These are phyloP conservation scores for Helicostylum pulchrum DNA, from an alignment of 192 early-diverging fungal genomes.

Conservation along the genomic window DNA sequence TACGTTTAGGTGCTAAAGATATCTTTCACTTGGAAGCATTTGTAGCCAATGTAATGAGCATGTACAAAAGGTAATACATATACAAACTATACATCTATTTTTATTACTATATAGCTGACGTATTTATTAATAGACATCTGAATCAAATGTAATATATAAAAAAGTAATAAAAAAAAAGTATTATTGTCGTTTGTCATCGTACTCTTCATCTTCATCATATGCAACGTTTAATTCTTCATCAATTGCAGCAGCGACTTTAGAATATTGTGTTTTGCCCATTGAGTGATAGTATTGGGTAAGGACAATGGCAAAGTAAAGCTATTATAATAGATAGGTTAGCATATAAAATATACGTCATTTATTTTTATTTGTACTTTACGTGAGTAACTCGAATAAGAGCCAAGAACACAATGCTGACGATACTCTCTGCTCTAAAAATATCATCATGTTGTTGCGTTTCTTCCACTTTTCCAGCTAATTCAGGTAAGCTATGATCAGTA, in stretches of 20 bases:
- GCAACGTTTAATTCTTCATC: slow-evolving; percentile 13
- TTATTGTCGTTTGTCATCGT: neutral
- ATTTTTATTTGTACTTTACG: slow-evolving; percentile 7
- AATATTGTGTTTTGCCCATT: slow-evolving; percentile 9
- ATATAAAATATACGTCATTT: neutral
- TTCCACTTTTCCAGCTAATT: slow-evolving; percentile 13
- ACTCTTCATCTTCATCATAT: slow-evolving; percentile 4
- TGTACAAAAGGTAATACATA: slow-evolving; percentile 72
- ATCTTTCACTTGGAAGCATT: slow-evolving; percentile 97
- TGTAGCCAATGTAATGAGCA: slow-evolving; percentile 85
- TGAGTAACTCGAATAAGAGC: slow-evolving; percentile 25
- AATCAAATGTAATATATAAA: too few relatives aligned
- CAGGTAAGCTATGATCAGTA: slow-evolving; percentile 34
- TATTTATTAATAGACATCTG: neutral
- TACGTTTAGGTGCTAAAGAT: slow-evolving; percentile 82
- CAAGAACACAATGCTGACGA: slow-evolving; percentile 30
- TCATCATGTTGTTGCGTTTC: slow-evolving; percentile 24
- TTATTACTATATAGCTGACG: neutral
- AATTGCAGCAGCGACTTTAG: slow-evolving; percentile 5
- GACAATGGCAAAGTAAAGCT: slow-evolving; percentile 29
- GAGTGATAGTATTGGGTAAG: slow-evolving; percentile 16
- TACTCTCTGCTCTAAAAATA: slow-evolving; percentile 26
- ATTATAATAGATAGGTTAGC: neutral
- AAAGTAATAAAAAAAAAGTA: too few relatives aligned
- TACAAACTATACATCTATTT: neutral